Conservation (phyloP, 352 stramenopile genomes). For the Peronospora farinosa region DNA sequence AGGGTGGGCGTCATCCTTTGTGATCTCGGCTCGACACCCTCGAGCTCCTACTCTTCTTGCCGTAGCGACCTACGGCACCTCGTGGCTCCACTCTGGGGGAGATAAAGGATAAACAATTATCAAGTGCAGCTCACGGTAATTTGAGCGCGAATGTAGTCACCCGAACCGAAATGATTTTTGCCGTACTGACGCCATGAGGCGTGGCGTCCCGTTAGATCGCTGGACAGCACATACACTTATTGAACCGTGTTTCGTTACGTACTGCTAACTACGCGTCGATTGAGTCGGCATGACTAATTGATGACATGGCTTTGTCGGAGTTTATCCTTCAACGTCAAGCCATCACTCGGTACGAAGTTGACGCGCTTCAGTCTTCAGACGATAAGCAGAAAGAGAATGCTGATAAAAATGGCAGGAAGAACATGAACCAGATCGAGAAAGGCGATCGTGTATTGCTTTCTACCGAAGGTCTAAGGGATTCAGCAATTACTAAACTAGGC, state of each 20-base stretch:
- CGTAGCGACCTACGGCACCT: too few relatives aligned
- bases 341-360: not conserved
- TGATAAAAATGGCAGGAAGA: not conserved
- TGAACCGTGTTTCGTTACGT: not conserved
- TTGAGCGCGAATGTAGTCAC: not conserved
- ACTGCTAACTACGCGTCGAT: not conserved
- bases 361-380: not conserved
- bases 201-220: not conserved
- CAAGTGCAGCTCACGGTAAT: not conserved
- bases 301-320: not conserved
- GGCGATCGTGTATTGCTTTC: not conserved
- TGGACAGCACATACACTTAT: not conserved
- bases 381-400: not conserved
- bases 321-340: not conserved
- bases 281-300: not conserved
- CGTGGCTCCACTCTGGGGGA: too few relatives aligned
- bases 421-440: not conserved
- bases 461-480: not conserved
- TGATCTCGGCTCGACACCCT: not conserved
- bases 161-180: not conserved
- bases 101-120: too few relatives aligned
- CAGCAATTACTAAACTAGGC: not conserved
- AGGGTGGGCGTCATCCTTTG: not conserved
- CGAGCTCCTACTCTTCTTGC: not conserved
- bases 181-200: not conserved